Evolutionary conservation across 148 eudicot genomes (phyloP).

Genomic region (Heliamphora exappendiculata): DNA sequence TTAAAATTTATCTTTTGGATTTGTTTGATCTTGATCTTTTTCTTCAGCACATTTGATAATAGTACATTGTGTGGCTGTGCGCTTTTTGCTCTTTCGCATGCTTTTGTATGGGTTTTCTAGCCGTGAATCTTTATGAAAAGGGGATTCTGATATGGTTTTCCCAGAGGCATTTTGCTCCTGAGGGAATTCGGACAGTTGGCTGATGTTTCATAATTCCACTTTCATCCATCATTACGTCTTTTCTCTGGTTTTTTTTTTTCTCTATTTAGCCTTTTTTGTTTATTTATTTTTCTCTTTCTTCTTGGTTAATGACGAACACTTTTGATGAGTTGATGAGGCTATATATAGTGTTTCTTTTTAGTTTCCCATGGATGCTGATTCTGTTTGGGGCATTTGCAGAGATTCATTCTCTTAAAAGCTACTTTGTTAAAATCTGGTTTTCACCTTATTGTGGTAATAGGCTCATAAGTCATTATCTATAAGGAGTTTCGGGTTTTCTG

Average conservation of each 20-base stretch:
- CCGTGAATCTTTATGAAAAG: not conserved
- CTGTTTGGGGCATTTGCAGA: not conserved
- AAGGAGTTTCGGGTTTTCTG: not conserved
- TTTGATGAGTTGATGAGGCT: not conserved
- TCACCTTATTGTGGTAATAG: not conserved
- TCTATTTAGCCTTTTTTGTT: not conserved
- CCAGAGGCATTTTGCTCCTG: not conserved
- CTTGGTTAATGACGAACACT: not conserved
- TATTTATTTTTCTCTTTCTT: not conserved
- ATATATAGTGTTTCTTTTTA: not conserved
- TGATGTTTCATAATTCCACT: not conserved
- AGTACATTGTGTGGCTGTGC: not conserved
- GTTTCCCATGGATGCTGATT: not conserved
- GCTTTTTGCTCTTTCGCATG: not conserved
- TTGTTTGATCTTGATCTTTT: not conserved
- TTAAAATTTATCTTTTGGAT: not conserved
- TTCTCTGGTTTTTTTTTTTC: not conserved
- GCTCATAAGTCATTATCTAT: not conserved
- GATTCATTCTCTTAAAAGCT: not conserved
- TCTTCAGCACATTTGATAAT: not conserved
- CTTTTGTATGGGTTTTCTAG: not conserved
- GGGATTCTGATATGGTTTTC: slow-evolving; percentile 13
- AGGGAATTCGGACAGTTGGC: not conserved
- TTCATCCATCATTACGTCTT: not conserved
- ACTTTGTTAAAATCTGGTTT: not conserved